These are phyloP conservation scores for Cyberlindnera subsufficiens DNA, from an alignment of 805 yeast genomes.

Conservation along the genomic window DNA sequence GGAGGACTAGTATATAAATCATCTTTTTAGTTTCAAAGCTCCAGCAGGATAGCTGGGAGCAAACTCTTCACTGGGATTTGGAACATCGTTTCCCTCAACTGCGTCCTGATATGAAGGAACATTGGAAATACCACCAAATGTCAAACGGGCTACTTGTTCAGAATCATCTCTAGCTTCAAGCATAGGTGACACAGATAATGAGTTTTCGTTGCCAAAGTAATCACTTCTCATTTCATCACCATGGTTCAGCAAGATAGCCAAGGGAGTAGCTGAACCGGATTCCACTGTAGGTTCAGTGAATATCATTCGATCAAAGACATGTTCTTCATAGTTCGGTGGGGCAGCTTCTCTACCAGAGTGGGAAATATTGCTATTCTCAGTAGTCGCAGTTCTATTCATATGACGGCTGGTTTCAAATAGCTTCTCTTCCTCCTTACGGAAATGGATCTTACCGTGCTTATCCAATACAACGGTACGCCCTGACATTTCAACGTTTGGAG, in stretches of 20 bases:
- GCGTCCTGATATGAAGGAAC: constrained; percentile 82
- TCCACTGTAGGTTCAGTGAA: constrained; percentile 7
- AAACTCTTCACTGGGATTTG: constrained; percentile 30
- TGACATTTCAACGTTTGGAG: constrained; percentile 66
- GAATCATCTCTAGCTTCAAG: not conserved
- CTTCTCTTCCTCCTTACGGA: constrained; percentile 31
- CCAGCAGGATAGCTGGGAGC: constrained; percentile 53
- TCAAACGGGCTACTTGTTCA: constrained; percentile 11
- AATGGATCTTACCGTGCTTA: constrained; percentile 35
- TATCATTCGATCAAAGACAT: constrained; percentile 54
- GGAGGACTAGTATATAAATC: no score
- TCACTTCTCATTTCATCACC: not conserved
- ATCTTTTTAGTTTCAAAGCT: no score
- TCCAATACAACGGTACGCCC: constrained; percentile 34
- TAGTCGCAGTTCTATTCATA: not conserved
- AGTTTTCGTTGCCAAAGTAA: not conserved
- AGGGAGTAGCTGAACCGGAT: no score
- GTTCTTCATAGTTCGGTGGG: constrained; percentile 73
- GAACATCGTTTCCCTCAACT: constrained; percentile 39
- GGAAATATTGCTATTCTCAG: not conserved
- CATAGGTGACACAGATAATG: not conserved
- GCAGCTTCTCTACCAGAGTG: constrained; percentile 41
- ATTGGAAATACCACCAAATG: constrained; percentile 38
- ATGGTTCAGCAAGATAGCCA: no score
- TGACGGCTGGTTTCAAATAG: constrained; percentile 21